phyloP scores from a whole-genome alignment of 2,329 filamentous ascomycete genomes.

The Alternaria rosae region DNA sequence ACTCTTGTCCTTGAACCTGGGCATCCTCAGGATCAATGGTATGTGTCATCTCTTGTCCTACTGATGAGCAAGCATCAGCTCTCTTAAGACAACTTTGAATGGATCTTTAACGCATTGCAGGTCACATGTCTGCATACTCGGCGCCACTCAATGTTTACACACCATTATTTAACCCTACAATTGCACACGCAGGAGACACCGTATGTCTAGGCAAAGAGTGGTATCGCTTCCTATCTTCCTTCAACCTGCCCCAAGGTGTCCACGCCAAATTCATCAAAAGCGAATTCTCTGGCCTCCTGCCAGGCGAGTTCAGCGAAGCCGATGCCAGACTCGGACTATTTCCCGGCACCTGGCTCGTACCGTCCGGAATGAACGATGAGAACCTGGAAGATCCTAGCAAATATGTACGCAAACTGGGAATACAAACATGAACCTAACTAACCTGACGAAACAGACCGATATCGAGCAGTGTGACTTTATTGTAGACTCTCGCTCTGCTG shows the following conservation, averaged over 20 bases:
- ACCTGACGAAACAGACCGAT: slow-evolving; percentile 61
- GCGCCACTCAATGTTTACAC: slow-evolving; percentile 78
- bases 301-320: slow-evolving; percentile 86
- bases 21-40: slow-evolving; percentile 73
- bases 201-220: slow-evolving; percentile 96
- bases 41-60: neutral
- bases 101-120: neutral
- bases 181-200: slow-evolving; percentile 68
- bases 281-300: slow-evolving; percentile 86
- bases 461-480: slow-evolving; percentile 80
- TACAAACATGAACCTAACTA: slow-evolving; percentile 12
- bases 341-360: slow-evolving; percentile 83
- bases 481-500: slow-evolving; percentile 83
- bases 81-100: neutral
- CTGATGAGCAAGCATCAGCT: neutral
- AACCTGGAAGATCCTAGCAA: slow-evolving; percentile 88
- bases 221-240: slow-evolving; percentile 96
- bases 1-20: slow-evolving; percentile 69
- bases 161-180: slow-evolving; percentile 65
- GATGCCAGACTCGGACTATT: slow-evolving; percentile 73
- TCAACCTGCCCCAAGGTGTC: slow-evolving; percentile 84
- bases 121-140: slow-evolving; percentile 80
- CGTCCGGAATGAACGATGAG: slow-evolving; percentile 87
- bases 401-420: slow-evolving; percentile 66
- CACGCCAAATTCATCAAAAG: slow-evolving; percentile 89